Conservation (phyloP, 352 stramenopile species). For the Globisporangium ultimum region DNA sequence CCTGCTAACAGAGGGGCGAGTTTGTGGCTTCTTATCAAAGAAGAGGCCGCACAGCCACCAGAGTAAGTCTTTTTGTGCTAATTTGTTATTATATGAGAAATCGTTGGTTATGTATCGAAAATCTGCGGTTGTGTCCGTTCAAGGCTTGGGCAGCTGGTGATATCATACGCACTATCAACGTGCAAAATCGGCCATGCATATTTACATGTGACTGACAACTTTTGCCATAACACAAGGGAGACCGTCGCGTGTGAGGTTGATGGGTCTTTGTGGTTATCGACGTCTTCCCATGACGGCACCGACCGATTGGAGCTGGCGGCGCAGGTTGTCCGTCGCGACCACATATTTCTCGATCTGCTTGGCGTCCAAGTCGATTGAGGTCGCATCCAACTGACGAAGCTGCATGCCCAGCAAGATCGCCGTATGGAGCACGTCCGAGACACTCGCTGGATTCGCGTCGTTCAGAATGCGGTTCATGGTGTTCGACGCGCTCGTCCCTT, state of each 20-base stretch:
- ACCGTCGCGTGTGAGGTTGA: too few species aligned
- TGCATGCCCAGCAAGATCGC: constrained; percentile 12
- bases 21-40: background rate
- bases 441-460: background rate
- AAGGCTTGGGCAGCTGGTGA: too few species aligned
- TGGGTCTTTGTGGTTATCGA: too few species aligned
- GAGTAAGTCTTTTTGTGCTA: too few species aligned
- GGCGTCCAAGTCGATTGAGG: background rate
- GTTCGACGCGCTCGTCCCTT: constrained; percentile 12
- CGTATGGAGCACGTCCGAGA: constrained; percentile 1
- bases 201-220: too few species aligned
- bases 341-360: constrained; percentile 2
- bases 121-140: background rate
- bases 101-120: too few species aligned
- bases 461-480: constrained; percentile 13
- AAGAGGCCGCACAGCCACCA: too few species aligned
- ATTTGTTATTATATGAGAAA: too few species aligned
- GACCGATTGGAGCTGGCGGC: constrained; percentile 4
- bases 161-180: too few species aligned
- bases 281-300: background rate
- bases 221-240: too few species aligned
- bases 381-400: constrained; percentile 9
- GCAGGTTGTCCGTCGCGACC: constrained; percentile 2
- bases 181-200: too few species aligned
- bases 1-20: background rate